Base-by-base conservation (phyloP, 495 filamentous ascomycete genomes). In the Aspergillus diversus region DNA sequence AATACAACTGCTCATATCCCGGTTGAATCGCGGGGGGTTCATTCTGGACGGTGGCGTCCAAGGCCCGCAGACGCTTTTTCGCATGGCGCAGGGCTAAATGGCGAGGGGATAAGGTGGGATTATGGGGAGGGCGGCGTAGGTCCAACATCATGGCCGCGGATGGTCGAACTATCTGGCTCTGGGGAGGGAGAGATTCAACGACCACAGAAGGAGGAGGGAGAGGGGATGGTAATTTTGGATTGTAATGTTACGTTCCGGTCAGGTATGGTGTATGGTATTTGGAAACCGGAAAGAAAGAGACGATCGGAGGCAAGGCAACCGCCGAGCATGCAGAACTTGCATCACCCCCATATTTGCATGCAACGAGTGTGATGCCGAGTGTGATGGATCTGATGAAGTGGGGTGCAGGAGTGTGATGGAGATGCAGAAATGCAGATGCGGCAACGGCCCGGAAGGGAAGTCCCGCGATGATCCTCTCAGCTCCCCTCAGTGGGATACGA, bases 21-120 rank as follows among this genome's bases (percentile, higher is more conserved):
- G 73, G 73, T 12, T 12, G 21, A 33, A 72, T 55, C 15, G 49
- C 31, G 35, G 33, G 42, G 1, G 47, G 57, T 32, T 65, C 52
- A 51, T 37, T 43, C 21, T 59, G 8, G 17, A 51, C n/a, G 9
- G 39, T 43, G 39, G 39, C 39, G 15, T 51, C 57, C 27, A 34
- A 11, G 12, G 51, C 47, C 4, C 62, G 33, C 5, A 59, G 51
- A 5, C 60, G 53, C 55, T 57, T 55, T 13, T 57, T 51, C 5
- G 32, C 62, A 50, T 75, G 69, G 37, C 72, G 68, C 17, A 68
- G 64, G 17, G 71, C 60, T 27, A 74, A 66, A 57, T 69, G 62
- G 16, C 72, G 70, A 6, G 63, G 63, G 4, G 57, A 59, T 2
- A 56, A 5, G 27, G n/a, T 63, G 37, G 33, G 35, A 55, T 42